phyloP scores from a whole-genome alignment of 805 yeast genomes.

The Candida vartiovaarae region DNA sequence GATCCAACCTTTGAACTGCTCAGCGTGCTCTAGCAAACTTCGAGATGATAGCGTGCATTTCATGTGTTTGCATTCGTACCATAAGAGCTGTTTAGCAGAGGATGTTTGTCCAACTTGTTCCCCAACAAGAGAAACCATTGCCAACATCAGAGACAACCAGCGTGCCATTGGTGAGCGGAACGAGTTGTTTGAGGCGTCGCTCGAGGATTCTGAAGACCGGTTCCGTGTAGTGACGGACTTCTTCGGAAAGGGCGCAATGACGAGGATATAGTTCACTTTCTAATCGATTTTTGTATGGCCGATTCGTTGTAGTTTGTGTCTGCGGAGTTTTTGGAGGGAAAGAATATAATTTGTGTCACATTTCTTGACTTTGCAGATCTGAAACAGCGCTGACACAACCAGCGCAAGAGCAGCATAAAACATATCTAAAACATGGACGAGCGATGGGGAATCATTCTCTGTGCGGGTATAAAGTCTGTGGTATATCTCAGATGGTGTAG shows the following conservation, averaged over 20 bases:
- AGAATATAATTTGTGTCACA: background rate
- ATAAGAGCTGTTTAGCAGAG: constrained; percentile 67
- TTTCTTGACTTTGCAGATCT: background rate
- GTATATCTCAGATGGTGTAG: too few species aligned
- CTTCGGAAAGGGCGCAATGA: constrained; percentile 85
- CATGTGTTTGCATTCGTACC: constrained; percentile 81
- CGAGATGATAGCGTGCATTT: constrained; percentile 81
- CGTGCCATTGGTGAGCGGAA: constrained; percentile 53
- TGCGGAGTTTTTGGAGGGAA: background rate
- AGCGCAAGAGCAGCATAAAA: background rate
- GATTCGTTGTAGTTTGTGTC: too few species aligned
- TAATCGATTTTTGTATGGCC: background rate
- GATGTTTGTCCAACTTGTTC: constrained; percentile 70
- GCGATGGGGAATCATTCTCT: background rate
- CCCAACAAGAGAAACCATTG: constrained; percentile 61
- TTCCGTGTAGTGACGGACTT: constrained; percentile 75
- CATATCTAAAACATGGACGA: background rate
- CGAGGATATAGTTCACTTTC: constrained; percentile 20
- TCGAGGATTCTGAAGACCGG: constrained; percentile 48
- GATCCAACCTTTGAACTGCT: constrained; percentile 27
- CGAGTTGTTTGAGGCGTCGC: constrained; percentile 53
- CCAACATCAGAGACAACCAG: constrained; percentile 51
- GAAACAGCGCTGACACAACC: constrained; percentile 8
- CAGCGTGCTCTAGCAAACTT: constrained; percentile 32
- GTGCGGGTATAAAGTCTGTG: too few species aligned